phyloP scores from a whole-genome alignment of 169 alveolate genomes.

The Plasmodium yoelii region DNA sequence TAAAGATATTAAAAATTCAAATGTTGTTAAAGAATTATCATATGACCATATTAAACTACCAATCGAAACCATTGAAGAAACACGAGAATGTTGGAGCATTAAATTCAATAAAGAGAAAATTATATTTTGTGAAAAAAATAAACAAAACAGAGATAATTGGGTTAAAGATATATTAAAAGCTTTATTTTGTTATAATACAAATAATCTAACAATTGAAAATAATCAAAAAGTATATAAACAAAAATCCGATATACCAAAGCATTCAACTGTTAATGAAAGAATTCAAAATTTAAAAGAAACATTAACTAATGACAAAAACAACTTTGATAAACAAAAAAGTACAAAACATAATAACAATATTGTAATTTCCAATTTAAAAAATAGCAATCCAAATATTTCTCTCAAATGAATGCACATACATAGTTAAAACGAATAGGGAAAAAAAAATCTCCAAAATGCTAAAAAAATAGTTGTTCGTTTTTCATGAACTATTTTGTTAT shows the following conservation, averaged over 20 bases:
- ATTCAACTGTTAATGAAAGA: conserved; percentile 69
- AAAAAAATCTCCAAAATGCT: conserved; percentile 3
- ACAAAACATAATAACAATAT: conserved; percentile 28
- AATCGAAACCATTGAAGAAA: conserved; percentile 72
- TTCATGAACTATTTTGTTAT: not conserved
- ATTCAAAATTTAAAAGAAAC: conserved; percentile 11
- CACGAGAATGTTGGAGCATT: conserved; percentile 71
- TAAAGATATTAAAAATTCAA: conserved; percentile 31
- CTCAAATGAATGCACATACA: conserved; percentile 8
- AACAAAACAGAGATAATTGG: conserved; percentile 72
- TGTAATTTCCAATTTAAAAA: conserved; percentile 38
- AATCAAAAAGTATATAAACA: not conserved
- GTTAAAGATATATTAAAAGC: conserved; percentile 64
- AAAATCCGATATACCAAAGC: conserved; percentile 41
- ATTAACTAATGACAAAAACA: not conserved
- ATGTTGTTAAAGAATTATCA: conserved; percentile 40
- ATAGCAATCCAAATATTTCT: conserved; percentile 26
- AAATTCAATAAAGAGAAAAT: conserved; percentile 37
- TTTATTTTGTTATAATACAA: conserved; percentile 69
- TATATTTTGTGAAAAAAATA: conserved; percentile 53
- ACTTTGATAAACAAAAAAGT: conserved; percentile 18
- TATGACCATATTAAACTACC: conserved; percentile 48
- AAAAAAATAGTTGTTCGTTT: not conserved
- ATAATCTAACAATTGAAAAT: conserved; percentile 63
- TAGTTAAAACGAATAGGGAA: conserved; percentile 2